Evolutionary conservation across 179 eudicot species (phyloP).

Genomic region (Beta corolliflora): DNA sequence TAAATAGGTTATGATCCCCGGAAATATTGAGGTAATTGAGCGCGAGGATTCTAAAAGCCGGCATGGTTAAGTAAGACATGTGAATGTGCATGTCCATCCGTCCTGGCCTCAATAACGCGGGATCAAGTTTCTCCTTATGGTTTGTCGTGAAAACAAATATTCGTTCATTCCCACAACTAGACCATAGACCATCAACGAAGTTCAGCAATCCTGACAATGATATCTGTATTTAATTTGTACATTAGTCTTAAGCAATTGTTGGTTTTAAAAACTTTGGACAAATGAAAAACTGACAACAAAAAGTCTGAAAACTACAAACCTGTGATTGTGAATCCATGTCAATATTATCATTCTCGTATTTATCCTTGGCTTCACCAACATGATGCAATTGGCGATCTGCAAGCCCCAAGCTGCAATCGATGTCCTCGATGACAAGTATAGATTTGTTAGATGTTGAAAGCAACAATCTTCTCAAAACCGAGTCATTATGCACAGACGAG

Average conservation of each 20-base stretch:
- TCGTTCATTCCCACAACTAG: slow-evolving; percentile 44
- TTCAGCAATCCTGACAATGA: slow-evolving; percentile 38
- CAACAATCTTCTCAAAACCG: slow-evolving; percentile 34
- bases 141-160: slow-evolving; percentile 46
- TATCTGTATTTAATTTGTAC: slow-evolving; percentile 22
- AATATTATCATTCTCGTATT: background rate
- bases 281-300: background rate
- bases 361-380: slow-evolving; percentile 3
- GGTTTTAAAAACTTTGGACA: background rate
- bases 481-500: slow-evolving; percentile 32
- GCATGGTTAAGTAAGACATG: slow-evolving; percentile 33
- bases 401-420: slow-evolving; percentile 40
- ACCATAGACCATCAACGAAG: slow-evolving; percentile 47
- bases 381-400: slow-evolving; percentile 25
- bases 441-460: slow-evolving; percentile 36
- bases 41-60: slow-evolving; percentile 23
- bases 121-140: slow-evolving; percentile 46
- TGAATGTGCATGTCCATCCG: slow-evolving; percentile 51
- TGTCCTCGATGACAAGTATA: slow-evolving; percentile 47
- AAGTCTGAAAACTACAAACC: slow-evolving; percentile 3
- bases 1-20: slow-evolving; percentile 16
- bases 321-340: slow-evolving; percentile 15
- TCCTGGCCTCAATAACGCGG: slow-evolving; percentile 42
- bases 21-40: slow-evolving; percentile 26
- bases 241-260: background rate